These are phyloP conservation scores for Lipomyces chichibuensis DNA, from an alignment of 805 yeast species.

Conservation along the genomic window DNA sequence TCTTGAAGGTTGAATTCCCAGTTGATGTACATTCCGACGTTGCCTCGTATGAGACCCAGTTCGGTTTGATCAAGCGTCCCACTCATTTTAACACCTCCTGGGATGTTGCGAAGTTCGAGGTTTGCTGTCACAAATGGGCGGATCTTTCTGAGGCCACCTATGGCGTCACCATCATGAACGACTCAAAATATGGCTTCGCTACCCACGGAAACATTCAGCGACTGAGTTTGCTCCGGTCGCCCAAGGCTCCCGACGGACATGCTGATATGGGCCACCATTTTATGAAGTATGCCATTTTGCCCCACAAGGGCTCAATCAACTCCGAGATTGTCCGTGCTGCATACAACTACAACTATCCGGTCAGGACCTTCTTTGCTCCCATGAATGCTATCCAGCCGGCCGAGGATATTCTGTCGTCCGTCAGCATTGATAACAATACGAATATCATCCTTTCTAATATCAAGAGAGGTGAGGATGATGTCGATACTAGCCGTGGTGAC, in stretches of 20 bases:
- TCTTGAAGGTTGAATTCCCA: conserved; percentile 93
- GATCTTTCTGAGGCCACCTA: conserved; percentile 84
- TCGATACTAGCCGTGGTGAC: conserved; percentile 44
- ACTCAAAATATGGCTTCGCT: conserved; percentile 88
- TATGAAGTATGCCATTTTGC: conserved; percentile 80
- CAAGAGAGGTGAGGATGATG: conserved; percentile 88
- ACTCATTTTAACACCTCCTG: conserved; percentile 93
- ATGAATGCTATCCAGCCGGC: conserved; percentile 29
- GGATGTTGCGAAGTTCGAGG: conserved; percentile 97
- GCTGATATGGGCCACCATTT: conserved; percentile 92
- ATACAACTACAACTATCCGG: conserved; percentile 72
- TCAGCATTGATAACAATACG: conserved; percentile 53
- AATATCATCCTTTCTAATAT: conserved; percentile 72
- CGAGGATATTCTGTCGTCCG: conserved; percentile 42
- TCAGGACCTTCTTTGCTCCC: conserved; percentile 37
- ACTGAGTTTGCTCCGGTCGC: conserved; percentile 80
- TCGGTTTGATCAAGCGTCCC: conserved; percentile 87
- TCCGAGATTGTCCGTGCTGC: conserved; percentile 70
- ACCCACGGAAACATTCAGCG: conserved; percentile 93
- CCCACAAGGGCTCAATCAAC: conserved; percentile 71
- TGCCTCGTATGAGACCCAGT: conserved; percentile 92
- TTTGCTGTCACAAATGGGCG: conserved; percentile 90
- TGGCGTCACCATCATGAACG: conserved; percentile 84
- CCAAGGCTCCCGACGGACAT: conserved; percentile 91
- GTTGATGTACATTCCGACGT: conserved; percentile 74